Conservation (phyloP, 805 yeast species). For the Saccharomycopsis guyanensis region DNA sequence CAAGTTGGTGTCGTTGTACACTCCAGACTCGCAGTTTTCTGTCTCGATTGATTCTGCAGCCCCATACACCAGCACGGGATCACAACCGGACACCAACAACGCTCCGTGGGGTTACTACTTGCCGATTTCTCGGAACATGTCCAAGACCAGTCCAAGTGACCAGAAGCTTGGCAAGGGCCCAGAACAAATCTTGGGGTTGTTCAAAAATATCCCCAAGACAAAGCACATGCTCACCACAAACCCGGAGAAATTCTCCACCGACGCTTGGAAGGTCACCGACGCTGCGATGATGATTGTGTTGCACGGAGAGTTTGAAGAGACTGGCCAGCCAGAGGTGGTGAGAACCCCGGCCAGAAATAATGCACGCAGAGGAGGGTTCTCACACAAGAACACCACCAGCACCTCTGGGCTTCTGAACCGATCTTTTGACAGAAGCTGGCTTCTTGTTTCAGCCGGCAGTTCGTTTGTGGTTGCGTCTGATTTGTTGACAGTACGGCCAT, state of each 20-base stretch:
- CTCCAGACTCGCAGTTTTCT: constrained; percentile 80
- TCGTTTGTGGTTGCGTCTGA: constrained; percentile 83
- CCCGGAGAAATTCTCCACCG: constrained; percentile 68
- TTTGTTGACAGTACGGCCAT: constrained; percentile 58
- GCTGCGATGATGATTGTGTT: constrained; percentile 70
- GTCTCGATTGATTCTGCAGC: constrained; percentile 65
- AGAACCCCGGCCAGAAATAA: constrained; percentile 23
- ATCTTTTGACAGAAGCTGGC: constrained; percentile 79
- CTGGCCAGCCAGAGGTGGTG: constrained; percentile 42
- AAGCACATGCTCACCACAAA: constrained; percentile 58
- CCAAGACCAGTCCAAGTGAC: constrained; percentile 42
- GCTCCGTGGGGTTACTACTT: constrained; percentile 55
- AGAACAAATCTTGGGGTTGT: constrained; percentile 51
- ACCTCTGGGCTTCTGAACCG: constrained; percentile 41
- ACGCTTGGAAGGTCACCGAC: constrained; percentile 51
- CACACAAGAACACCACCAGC: constrained; percentile 21
- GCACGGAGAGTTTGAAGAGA: constrained; percentile 82
- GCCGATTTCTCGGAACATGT: constrained; percentile 68
- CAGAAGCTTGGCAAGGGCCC: constrained; percentile 62
- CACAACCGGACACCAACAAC: constrained; percentile 1
- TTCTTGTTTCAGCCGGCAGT: constrained; percentile 66
- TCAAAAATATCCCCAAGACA: constrained; percentile 68
- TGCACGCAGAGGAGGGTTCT: constrained; percentile 25
- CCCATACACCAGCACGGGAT: constrained; percentile 31
- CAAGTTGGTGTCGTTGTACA: constrained; percentile 66